phyloP scores from a whole-genome alignment of 805 yeast species.

The Lachancea fermentati region DNA sequence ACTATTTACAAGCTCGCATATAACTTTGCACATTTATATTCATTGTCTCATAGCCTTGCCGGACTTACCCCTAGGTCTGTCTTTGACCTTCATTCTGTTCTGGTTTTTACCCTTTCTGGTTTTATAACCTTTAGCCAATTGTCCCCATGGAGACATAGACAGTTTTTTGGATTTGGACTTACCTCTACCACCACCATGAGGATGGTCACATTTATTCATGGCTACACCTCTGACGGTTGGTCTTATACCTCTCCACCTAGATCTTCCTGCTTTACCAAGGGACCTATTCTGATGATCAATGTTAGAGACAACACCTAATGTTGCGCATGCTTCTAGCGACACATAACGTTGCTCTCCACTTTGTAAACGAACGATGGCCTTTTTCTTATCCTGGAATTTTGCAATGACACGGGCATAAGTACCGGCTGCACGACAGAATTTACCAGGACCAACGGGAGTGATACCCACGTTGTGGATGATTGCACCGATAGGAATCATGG shows the following conservation, averaged over 20 bases:
- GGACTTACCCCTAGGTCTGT: conserved; percentile 77
- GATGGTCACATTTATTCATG: conserved; percentile 96
- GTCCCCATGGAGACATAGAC: conserved; percentile 96
- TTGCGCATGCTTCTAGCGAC: conserved; percentile 81
- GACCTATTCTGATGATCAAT: conserved; percentile 84
- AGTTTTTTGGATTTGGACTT: conserved; percentile 93
- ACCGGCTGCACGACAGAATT: conserved; percentile 91
- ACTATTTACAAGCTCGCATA: conserved; percentile 1
- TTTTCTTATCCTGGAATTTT: conserved; percentile 62
- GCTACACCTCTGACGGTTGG: conserved; percentile 98
- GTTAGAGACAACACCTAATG: conserved; percentile 89
- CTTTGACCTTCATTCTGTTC: conserved; percentile 80
- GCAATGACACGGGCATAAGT: conserved; percentile 84
- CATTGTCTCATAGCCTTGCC: conserved; percentile 18
- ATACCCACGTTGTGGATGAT: conserved; percentile 84
- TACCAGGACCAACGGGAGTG: conserved; percentile 70
- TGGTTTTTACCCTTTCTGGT: conserved; percentile 86
- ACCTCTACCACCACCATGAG: conserved; percentile 99
- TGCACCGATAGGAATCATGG: conserved; percentile 92
- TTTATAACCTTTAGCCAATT: conserved; percentile 84
- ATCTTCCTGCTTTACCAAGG: conserved; percentile 95
- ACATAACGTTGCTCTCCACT: conserved; percentile 94
- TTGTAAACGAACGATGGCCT: conserved; percentile 75
- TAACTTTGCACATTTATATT: not conserved
- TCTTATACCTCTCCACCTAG: conserved; percentile 86